Conservation (phyloP, 768 basidiomycete species). For the Lentinula raphanica region DNA sequence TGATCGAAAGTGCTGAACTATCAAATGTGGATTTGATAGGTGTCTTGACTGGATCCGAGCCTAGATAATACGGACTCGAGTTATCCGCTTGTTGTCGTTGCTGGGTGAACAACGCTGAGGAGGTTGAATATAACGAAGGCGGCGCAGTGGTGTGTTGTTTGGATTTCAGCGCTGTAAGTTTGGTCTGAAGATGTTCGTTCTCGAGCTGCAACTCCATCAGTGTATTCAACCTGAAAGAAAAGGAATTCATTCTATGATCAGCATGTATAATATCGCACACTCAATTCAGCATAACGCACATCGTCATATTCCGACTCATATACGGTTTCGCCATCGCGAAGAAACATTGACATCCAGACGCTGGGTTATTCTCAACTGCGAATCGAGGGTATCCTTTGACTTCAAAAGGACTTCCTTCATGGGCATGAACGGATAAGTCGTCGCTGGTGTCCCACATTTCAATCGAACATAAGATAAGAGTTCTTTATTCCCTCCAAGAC, state of each 20-base stretch:
- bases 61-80: background rate
- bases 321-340: constrained; percentile 75
- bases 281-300: constrained; percentile 39
- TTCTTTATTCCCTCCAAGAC: constrained; percentile 43
- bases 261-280: too few relatives aligned
- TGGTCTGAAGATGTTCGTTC: constrained; percentile 73
- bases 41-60: background rate
- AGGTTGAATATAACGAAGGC: constrained; percentile 15
- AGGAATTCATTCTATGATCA: too few relatives aligned
- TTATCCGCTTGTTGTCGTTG: constrained; percentile 3
- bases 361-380: constrained; percentile 28
- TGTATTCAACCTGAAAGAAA: constrained; percentile 51
- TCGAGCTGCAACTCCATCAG: constrained; percentile 83
- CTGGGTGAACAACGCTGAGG: constrained; percentile 18
- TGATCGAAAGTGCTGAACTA: background rate
- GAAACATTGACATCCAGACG: constrained; percentile 49
- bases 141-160: constrained; percentile 10
- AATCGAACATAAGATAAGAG: constrained; percentile 59
- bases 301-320: constrained; percentile 65
- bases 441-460: constrained; percentile 37
- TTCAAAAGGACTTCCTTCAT: constrained; percentile 62
- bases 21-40: constrained; percentile 2
- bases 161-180: constrained; percentile 37
- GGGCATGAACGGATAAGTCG: constrained; percentile 18
- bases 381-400: constrained; percentile 62